phyloP scores from a whole-genome alignment of 345 rosid species.

The Bruguiera gymnorhiza region DNA sequence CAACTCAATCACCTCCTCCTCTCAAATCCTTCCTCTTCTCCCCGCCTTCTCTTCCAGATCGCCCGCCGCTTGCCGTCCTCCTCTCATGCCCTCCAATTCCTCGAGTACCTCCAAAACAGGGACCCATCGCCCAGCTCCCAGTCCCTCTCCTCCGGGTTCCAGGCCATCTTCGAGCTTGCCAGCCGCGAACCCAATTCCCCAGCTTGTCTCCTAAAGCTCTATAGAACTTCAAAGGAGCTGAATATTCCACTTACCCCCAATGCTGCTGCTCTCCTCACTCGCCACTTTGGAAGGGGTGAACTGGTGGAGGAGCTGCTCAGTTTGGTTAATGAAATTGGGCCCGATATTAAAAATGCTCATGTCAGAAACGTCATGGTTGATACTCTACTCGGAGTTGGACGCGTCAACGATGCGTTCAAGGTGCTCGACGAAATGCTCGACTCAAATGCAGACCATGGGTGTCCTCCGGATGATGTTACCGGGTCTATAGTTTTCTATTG shows the following conservation, averaged over 20 bases:
- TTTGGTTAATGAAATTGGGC: constrained; percentile 44
- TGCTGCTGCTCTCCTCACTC: constrained; percentile 46
- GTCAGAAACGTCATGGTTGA: constrained; percentile 43
- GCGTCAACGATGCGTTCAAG: constrained; percentile 51
- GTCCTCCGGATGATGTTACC: constrained; percentile 43
- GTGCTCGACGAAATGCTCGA: constrained; percentile 89
- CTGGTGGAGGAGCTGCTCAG: constrained; percentile 43
- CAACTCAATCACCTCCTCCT: constrained; percentile 44
- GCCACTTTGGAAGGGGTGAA: constrained; percentile 43
- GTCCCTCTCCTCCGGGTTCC: constrained; percentile 46
- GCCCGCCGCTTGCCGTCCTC: constrained; percentile 52
- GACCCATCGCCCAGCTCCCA: constrained; percentile 26
- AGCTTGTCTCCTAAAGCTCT: constrained; percentile 38
- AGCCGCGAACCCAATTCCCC: constrained; percentile 37
- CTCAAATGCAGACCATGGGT: constrained; percentile 22
- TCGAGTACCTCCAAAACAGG: constrained; percentile 38
- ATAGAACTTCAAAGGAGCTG: constrained; percentile 47
- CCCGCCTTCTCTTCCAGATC: constrained; percentile 40
- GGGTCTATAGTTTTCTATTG: constrained; percentile 44
- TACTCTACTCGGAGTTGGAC: constrained; percentile 31
- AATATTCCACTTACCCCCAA: constrained; percentile 42
- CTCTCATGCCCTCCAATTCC: constrained; percentile 55
- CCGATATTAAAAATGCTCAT: constrained; percentile 32
- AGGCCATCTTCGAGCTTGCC: constrained; percentile 55
- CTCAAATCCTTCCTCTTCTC: constrained; percentile 31